Evolutionary conservation across 441 rosid genomes (phyloP).

Genomic region (Adansonia madagascariensis): DNA sequence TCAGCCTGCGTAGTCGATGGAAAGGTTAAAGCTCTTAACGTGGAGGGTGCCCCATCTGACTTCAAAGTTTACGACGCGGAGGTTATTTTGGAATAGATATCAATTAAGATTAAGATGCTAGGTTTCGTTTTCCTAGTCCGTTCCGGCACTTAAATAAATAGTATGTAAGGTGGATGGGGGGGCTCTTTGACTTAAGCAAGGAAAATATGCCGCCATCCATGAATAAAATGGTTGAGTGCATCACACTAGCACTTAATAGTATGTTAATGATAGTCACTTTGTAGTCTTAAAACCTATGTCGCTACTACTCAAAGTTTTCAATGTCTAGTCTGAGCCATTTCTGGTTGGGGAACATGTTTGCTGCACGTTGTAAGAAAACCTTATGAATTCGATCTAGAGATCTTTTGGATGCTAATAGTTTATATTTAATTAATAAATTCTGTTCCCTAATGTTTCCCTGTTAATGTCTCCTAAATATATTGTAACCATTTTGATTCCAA

Average conservation of each 20-base stretch:
- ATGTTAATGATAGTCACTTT: background rate
- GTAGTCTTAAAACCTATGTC: background rate
- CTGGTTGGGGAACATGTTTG: background rate
- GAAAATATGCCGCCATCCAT: too few species aligned
- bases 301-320: background rate
- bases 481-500: too few species aligned
- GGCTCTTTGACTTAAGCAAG: too few species aligned
- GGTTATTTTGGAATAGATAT: slow-evolving; percentile 76
- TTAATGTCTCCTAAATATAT: too few species aligned
- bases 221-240: background rate
- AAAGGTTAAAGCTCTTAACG: slow-evolving; percentile 73
- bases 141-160: background rate
- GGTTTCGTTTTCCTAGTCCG: background rate
- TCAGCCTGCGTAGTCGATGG: slow-evolving; percentile 88
- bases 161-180: too few species aligned
- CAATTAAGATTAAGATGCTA: slow-evolving; percentile 6
- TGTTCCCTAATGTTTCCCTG: too few species aligned
- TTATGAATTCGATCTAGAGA: background rate
- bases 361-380: background rate
- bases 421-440: too few species aligned
- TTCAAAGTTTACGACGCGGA: slow-evolving; percentile 85
- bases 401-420: too few species aligned
- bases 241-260: too few species aligned
- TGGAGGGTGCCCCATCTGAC: slow-evolving; percentile 88
- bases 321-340: background rate